phyloP scores from a whole-genome alignment of 345 rosid genomes.

The Anacardium occidentale region DNA sequence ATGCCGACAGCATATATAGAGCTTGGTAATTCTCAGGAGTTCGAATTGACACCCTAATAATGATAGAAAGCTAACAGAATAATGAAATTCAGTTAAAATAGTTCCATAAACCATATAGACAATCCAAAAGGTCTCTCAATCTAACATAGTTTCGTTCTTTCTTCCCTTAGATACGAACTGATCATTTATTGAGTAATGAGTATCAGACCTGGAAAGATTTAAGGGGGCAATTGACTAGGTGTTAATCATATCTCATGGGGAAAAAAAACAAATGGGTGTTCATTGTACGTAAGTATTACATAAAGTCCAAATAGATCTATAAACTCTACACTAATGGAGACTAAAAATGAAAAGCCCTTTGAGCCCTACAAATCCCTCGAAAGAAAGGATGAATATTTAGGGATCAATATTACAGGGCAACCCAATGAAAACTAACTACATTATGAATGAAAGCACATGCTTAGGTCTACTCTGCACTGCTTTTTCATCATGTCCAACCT shows the following conservation, averaged over 20 bases:
- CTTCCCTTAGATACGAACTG: too few species aligned
- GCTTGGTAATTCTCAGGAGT: too few species aligned
- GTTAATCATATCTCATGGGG: background rate
- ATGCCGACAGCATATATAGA: too few species aligned
- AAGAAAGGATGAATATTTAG: background rate
- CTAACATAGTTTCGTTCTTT: background rate
- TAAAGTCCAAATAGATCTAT: slow-evolving; percentile 2
- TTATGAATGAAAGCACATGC: slow-evolving; percentile 7
- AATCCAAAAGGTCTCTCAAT: background rate
- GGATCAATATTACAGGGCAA: slow-evolving; percentile 13
- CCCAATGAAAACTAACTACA: too few species aligned
- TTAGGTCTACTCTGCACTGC: background rate
- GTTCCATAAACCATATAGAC: too few species aligned
- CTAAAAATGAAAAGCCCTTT: background rate
- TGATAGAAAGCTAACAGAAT: too few species aligned
- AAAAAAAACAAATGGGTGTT: background rate
- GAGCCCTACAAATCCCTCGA: slow-evolving; percentile 10
- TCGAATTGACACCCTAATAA: too few species aligned
- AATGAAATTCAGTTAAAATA: too few species aligned
- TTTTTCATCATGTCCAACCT: slow-evolving; percentile 5
- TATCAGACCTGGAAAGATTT: background rate
- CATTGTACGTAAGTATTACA: slow-evolving; percentile 20
- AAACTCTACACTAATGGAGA: background rate
- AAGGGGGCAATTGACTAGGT: background rate
- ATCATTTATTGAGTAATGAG: background rate